These are phyloP conservation scores for Penicillium pancosmium DNA, from an alignment of 495 filamentous ascomycete species.

Conservation along the genomic window DNA sequence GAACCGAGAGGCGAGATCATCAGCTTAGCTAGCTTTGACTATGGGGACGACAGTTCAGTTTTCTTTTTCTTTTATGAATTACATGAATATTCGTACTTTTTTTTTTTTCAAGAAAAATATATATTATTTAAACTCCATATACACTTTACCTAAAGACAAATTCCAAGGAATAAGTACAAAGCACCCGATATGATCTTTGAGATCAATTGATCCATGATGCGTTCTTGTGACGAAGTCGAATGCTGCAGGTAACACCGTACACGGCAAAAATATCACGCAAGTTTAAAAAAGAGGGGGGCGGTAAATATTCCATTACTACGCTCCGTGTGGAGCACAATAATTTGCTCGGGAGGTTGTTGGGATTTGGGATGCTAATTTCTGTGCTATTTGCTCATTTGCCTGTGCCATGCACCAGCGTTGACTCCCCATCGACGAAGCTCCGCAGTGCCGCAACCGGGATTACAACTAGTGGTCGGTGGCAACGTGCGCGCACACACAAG, in stretches of 20 bases:
- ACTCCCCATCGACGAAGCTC: conserved; percentile 12
- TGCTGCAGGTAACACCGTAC: conserved; percentile 16
- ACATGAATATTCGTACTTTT: neutral
- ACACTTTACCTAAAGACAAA: no score
- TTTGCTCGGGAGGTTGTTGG: conserved; percentile 7
- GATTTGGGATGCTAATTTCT: conserved; percentile 11
- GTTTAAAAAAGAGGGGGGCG: conserved; percentile 1
- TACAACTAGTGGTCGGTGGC: conserved; percentile 14
- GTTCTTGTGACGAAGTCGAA: conserved; percentile 19
- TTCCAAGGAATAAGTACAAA: neutral
- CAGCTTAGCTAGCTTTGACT: conserved; percentile 10
- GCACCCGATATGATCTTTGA: neutral
- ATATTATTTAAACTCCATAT: no score
- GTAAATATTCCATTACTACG: conserved; percentile 10
- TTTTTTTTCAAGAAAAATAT: no score
- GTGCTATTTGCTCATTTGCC: neutral
- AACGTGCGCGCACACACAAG: conserved; percentile 15
- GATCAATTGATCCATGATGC: conserved; percentile 14
- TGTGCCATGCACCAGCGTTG: conserved; percentile 10
- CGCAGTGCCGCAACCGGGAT: conserved; percentile 29
- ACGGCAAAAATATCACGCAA: conserved; percentile 9
- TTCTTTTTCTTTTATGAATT: neutral
- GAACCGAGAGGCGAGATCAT: conserved; percentile 21
- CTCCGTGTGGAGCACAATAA: conserved; percentile 24
- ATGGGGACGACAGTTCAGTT: neutral